Percentiles rank a stretch among this genome's conserved stretches.
Conservation (phyloP, 805 yeast species). For the Wickerhamomyces bovis region DNA sequence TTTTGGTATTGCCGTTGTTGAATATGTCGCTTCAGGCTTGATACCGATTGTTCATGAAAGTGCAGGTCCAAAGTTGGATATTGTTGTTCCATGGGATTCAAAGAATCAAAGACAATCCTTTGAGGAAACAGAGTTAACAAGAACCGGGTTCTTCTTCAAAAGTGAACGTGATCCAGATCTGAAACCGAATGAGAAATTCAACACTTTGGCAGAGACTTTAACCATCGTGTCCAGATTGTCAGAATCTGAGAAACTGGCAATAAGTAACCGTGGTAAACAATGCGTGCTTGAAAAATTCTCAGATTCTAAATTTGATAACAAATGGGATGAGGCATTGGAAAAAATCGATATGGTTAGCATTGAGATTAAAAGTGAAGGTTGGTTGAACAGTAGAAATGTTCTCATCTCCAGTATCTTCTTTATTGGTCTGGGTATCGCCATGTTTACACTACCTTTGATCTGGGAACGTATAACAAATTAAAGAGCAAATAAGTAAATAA, state of each 20-base stretch:
- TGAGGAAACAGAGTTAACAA: constrained; percentile 30
- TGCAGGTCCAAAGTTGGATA: constrained; percentile 91
- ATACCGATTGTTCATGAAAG: constrained; percentile 90
- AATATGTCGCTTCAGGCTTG: constrained; percentile 78
- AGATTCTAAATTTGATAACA: constrained; percentile 46
- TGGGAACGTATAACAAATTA: background rate
- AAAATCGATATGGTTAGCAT: constrained; percentile 2
- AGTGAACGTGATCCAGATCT: constrained; percentile 70
- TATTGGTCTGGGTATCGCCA: background rate
- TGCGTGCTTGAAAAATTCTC: constrained; percentile 51
- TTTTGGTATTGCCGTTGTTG: constrained; percentile 96
- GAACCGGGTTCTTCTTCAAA: constrained; percentile 77
- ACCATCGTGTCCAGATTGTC: constrained; percentile 33
- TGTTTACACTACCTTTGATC: background rate
- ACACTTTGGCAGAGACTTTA: constrained; percentile 44
- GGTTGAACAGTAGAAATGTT: background rate
- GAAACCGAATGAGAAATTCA: constrained; percentile 31
- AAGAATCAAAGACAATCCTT: constrained; percentile 21
- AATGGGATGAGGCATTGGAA: constrained; percentile 40
- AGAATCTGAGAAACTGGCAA: constrained; percentile 30
- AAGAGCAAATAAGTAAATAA: background rate
- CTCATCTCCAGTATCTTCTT: background rate
- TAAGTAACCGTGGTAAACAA: constrained; percentile 41
- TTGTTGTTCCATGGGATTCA: constrained; percentile 54
- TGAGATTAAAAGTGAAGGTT: background rate